These are phyloP conservation scores for Starmerella potacharoeniae DNA, from an alignment of 805 yeast genomes.

Conservation along the genomic window DNA sequence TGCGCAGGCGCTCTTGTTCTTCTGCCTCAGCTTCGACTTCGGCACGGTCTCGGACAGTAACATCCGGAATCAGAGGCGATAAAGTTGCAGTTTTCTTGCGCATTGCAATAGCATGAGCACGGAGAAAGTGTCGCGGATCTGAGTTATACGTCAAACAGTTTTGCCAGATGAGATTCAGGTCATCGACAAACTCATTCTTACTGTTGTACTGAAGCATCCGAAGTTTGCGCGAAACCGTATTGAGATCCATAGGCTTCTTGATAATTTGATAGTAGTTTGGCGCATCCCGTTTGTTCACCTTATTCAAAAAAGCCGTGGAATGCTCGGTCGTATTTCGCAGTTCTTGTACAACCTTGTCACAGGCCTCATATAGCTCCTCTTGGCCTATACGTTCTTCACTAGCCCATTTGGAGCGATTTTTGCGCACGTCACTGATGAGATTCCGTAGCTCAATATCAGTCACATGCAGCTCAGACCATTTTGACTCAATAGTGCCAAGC, in stretches of 20 bases:
- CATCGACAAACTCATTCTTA: conserved; percentile 87
- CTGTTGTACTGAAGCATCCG: conserved; percentile 71
- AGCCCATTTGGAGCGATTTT: conserved; percentile 95
- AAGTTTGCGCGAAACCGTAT: conserved; percentile 83
- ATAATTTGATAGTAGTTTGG: conserved; percentile 89
- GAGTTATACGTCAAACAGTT: conserved; percentile 88
- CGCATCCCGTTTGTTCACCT: conserved; percentile 95
- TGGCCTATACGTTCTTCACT: conserved; percentile 92
- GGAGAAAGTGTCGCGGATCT: conserved; percentile 81
- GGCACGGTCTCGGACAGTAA: conserved; percentile 47
- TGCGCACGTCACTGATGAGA: conserved; percentile 81
- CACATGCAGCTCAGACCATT: conserved; percentile 58
- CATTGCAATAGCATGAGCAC: conserved; percentile 94
- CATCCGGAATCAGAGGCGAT: conserved; percentile 81
- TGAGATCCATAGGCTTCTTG: conserved; percentile 91
- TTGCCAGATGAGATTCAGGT: conserved; percentile 87
- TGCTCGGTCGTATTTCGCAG: conserved; percentile 88
- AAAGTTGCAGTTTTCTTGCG: conserved; percentile 71
- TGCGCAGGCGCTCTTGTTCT: conserved; percentile 11
- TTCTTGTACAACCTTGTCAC: conserved; percentile 88
- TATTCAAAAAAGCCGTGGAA: conserved; percentile 87
- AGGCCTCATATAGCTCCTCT: conserved; percentile 94
- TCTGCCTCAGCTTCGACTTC: conserved; percentile 34
- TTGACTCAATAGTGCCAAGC: conserved; percentile 61
- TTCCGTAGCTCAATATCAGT: conserved; percentile 76